Percentiles rank a stretch among this genome's conserved stretches.
Evolutionary conservation across 352 stramenopile species (phyloP).

Genomic region (Phytophthora multivora): DNA sequence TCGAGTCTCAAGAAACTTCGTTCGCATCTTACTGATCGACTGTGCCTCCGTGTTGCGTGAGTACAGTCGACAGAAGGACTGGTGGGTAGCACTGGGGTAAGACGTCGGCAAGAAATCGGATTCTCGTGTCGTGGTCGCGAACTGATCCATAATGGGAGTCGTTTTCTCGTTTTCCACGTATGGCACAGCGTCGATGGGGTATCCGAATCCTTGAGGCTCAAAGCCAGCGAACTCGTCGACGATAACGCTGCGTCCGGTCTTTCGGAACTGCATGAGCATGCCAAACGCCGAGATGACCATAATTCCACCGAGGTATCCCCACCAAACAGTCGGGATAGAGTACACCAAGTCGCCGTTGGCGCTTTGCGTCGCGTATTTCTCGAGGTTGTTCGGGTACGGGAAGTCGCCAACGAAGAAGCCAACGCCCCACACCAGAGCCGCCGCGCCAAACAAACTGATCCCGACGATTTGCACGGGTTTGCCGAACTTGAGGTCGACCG

Average conservation of each 20-base stretch:
- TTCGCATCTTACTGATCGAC: slow-evolving; percentile 24
- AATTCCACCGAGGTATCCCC: slow-evolving; percentile 45
- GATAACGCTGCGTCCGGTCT: slow-evolving; percentile 20
- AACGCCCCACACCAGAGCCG: slow-evolving; percentile 38
- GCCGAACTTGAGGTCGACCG: slow-evolving; percentile 35
- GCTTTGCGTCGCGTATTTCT: slow-evolving; percentile 29
- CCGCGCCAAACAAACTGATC: slow-evolving; percentile 40
- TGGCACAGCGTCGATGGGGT: slow-evolving; percentile 20
- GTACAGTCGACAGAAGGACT: slow-evolving; percentile 37
- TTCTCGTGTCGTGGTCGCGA: slow-evolving; percentile 10
- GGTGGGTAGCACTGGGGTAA: slow-evolving; percentile 15
- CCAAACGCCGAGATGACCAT: slow-evolving; percentile 38
- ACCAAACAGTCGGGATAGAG: slow-evolving; percentile 41
- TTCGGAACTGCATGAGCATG: slow-evolving; percentile 38
- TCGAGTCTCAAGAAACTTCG: slow-evolving; percentile 28
- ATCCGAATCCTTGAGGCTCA: slow-evolving; percentile 16
- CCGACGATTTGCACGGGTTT: slow-evolving; percentile 38
- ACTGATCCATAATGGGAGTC: slow-evolving; percentile 18
- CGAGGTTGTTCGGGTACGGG: slow-evolving; percentile 37
- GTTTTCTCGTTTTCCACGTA: slow-evolving; percentile 32
- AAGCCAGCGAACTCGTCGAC: slow-evolving; percentile 31
- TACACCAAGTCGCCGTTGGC: slow-evolving; percentile 33
- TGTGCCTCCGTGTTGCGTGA: slow-evolving; percentile 32
- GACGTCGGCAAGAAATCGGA: slow-evolving; percentile 24
- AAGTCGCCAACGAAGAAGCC: slow-evolving; percentile 51